A percentile compares a stretch with the other conserved stretches of the same genome.
phyloP scores from a whole-genome alignment of 805 yeast genomes.

The Yamadazyma olivae region DNA sequence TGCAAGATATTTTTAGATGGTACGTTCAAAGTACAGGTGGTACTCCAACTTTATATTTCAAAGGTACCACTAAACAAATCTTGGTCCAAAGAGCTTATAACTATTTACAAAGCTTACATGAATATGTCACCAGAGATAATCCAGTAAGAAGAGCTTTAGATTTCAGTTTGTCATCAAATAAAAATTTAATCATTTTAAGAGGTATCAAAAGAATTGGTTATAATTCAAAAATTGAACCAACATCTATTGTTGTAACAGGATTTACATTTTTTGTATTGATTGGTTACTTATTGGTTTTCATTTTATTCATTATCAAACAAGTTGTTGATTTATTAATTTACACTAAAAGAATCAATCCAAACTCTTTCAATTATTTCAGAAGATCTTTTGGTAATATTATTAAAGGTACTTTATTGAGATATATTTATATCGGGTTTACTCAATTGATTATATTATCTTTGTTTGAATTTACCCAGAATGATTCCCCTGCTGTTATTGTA shows the following conservation, averaged over 20 bases:
- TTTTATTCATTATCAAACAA: slow-evolving; percentile 55
- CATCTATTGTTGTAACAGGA: slow-evolving; percentile 82
- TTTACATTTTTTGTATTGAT: slow-evolving; percentile 80
- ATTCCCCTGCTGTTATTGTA: slow-evolving; percentile 86
- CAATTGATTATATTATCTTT: slow-evolving; percentile 75
- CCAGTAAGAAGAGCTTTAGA: slow-evolving; percentile 27
- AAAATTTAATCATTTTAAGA: slow-evolving; percentile 65
- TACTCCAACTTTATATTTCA: slow-evolving; percentile 64
- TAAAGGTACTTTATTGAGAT: slow-evolving; percentile 78
- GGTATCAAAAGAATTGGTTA: slow-evolving; percentile 86
- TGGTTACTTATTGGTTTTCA: slow-evolving; percentile 66
- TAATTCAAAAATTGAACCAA: slow-evolving; percentile 72
- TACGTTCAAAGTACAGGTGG: slow-evolving; percentile 90
- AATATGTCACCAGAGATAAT: slow-evolving; percentile 11
- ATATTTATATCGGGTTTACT: slow-evolving; percentile 80
- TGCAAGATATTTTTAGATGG: slow-evolving; percentile 87
- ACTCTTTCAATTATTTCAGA: slow-evolving; percentile 48
- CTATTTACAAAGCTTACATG: slow-evolving; percentile 22
- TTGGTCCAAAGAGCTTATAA: slow-evolving; percentile 68
- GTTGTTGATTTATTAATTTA: slow-evolving; percentile 46
- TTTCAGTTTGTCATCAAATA: slow-evolving; percentile 47
- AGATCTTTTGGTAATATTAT: slow-evolving; percentile 55
- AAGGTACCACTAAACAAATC: slow-evolving; percentile 59
- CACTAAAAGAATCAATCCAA: slow-evolving; percentile 48
- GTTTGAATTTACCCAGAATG: slow-evolving; percentile 81